Conservation (phyloP, 768 basidiomycete species). For the Suillus alpinus region DNA sequence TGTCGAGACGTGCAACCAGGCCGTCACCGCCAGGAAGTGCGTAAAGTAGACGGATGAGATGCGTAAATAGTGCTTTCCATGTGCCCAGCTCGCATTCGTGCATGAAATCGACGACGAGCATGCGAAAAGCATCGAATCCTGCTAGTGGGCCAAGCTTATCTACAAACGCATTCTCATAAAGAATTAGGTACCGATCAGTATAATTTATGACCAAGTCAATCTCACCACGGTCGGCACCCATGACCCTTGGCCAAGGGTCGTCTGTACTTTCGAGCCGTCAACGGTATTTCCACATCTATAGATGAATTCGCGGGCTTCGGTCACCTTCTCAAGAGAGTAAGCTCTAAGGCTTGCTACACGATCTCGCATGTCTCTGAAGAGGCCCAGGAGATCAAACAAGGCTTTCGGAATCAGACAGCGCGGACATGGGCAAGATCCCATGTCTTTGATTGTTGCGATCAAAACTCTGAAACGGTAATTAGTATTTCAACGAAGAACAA, state of each 20-base stretch:
- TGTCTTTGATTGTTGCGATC: slow-evolving; percentile 17
- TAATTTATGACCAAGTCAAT: too few species aligned
- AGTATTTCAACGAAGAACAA: slow-evolving; percentile 12
- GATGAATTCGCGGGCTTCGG: neutral
- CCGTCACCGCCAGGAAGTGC: neutral
- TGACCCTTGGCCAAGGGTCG: too few species aligned
- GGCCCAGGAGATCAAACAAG: slow-evolving; percentile 13
- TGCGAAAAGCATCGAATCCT: too few species aligned
- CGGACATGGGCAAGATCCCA: slow-evolving; percentile 21
- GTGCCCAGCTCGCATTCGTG: neutral
- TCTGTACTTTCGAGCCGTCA: too few species aligned
- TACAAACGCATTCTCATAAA: too few species aligned
- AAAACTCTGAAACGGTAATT: slow-evolving; percentile 13
- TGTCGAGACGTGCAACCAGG: neutral
- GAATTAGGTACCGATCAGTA: too few species aligned
- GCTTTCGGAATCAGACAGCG: slow-evolving; percentile 14
- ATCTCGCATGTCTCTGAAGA: slow-evolving; percentile 6
- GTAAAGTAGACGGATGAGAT: neutral
- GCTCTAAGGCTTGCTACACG: neutral
- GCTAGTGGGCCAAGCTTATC: too few species aligned
- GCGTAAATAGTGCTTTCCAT: neutral
- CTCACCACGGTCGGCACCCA: too few species aligned
- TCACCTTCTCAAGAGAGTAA: slow-evolving; percentile 2
- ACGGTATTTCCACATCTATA: slow-evolving; percentile 1
- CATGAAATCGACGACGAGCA: neutral